Conservation (phyloP, 2,329 filamentous ascomycete genomes). For the Calonectria fujianensis region DNA sequence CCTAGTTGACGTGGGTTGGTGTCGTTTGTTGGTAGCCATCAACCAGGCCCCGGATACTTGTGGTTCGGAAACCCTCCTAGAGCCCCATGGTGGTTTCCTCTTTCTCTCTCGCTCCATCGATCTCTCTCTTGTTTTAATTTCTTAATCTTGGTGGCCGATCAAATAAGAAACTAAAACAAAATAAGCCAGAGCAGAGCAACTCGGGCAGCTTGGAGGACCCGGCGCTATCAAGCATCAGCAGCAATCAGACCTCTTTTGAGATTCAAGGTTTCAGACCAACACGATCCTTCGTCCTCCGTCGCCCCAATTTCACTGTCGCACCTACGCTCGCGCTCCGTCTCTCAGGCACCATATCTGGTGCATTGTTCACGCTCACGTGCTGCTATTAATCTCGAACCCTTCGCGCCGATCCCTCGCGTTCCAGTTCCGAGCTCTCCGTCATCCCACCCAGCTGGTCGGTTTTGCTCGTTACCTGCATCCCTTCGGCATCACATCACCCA, state of each 20-base stretch:
- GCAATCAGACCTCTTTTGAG: slow-evolving; percentile 25
- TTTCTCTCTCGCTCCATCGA: not conserved
- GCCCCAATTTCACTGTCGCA: slow-evolving; percentile 16
- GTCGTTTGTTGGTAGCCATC: slow-evolving; percentile 16
- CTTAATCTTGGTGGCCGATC: not conserved
- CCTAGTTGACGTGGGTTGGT: slow-evolving; percentile 20
- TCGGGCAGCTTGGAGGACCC: slow-evolving; percentile 10
- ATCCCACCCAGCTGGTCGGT: slow-evolving; percentile 22
- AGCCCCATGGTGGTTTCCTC: not conserved
- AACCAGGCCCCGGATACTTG: not conserved
- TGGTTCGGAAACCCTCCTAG: slow-evolving; percentile 1
- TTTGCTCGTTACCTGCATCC: not conserved
- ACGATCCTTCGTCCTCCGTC: slow-evolving; percentile 11
- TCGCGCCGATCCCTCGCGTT: not conserved
- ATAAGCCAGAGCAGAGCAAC: not conserved
- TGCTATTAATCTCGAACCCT: slow-evolving; percentile 25
- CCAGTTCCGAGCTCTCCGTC: slow-evolving; percentile 21
- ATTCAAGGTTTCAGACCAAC: slow-evolving; percentile 25
- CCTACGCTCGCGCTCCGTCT: slow-evolving; percentile 7
- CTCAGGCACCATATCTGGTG: not conserved
- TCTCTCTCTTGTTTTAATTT: not conserved
- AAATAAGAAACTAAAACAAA: slow-evolving; percentile 8
- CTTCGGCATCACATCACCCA: slow-evolving; percentile 24
- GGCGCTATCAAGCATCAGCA: slow-evolving; percentile 22
- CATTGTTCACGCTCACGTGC: slow-evolving; percentile 32